Percentiles rank a stretch among this genome's conserved stretches.
Conservation (phyloP, 208 protist species). For the Lotmaria passim region DNA sequence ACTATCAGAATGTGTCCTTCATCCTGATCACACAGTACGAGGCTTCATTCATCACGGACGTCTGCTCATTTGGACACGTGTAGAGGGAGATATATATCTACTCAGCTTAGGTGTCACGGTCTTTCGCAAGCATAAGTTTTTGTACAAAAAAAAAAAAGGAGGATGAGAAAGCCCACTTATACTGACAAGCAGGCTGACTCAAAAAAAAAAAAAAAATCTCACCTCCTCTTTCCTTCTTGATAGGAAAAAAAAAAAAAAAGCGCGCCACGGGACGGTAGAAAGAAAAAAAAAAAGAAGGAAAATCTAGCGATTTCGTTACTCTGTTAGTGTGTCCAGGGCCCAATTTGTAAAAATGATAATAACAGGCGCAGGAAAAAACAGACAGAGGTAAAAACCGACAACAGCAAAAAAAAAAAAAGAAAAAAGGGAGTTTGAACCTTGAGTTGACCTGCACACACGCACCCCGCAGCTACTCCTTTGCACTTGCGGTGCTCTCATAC, state of each 20-base stretch:
- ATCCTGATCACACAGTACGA: no score
- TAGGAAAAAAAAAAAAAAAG: no score
- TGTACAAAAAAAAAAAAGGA: constrained; percentile 2
- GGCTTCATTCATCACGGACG: no score
- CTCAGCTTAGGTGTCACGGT: not conserved
- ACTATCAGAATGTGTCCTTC: no score
- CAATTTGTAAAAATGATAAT: no score
- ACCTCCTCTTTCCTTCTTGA: no score
- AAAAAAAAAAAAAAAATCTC: not conserved
- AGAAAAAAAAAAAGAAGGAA: constrained; percentile 4
- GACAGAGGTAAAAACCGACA: not conserved
- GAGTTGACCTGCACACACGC: constrained; percentile 5
- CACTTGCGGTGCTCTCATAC: no score
- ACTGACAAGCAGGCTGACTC: not conserved
- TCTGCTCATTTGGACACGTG: not conserved
- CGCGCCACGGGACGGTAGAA: not conserved
- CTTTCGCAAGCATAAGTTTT: not conserved
- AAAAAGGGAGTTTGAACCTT: not conserved
- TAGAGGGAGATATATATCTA: not conserved
- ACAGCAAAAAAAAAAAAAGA: not conserved
- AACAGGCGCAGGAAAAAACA: no score
- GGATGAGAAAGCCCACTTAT: not conserved
- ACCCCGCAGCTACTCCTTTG: not conserved
- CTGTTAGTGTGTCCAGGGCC: no score
- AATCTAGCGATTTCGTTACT: no score